Evolutionary conservation across 495 filamentous ascomycete species (phyloP).

Genomic region (Bombardia bombarda): DNA sequence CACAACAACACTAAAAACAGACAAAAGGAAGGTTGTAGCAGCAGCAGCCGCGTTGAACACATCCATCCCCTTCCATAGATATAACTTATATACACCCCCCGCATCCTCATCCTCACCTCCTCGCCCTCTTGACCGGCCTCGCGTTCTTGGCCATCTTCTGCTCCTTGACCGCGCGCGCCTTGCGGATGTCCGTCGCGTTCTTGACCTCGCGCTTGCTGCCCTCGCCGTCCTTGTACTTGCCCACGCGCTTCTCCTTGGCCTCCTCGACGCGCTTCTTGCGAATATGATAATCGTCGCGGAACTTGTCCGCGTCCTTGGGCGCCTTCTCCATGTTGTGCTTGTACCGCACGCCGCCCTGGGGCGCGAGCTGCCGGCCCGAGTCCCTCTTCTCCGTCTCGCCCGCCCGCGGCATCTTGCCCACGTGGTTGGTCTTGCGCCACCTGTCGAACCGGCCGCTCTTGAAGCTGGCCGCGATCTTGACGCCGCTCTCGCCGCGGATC

Average conservation of each 20-base stretch:
- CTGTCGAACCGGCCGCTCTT: conserved; percentile 85
- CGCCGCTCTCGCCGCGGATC: conserved; percentile 83
- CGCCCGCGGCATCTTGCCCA: conserved; percentile 66
- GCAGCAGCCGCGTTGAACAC: too few species aligned
- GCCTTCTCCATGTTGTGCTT: conserved; percentile 77
- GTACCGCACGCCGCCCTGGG: conserved; percentile 51
- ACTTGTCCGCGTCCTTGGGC: conserved; percentile 88
- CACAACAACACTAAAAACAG: too few species aligned
- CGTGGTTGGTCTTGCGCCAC: conserved; percentile 79
- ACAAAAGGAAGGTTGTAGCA: too few species aligned
- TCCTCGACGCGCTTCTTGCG: conserved; percentile 85
- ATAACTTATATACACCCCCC: background rate
- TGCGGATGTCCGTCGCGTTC: conserved; percentile 75
- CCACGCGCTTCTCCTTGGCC: conserved; percentile 75
- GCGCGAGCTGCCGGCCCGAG: conserved; percentile 62
- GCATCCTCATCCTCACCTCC: conserved; percentile 16
- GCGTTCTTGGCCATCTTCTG: conserved; percentile 81
- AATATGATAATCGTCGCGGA: conserved; percentile 77
- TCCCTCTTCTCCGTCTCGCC: conserved; percentile 68
- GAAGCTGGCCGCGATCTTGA: conserved; percentile 92
- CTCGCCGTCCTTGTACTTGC: conserved; percentile 57
- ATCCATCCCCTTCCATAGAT: too few species aligned
- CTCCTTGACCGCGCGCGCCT: conserved; percentile 67
- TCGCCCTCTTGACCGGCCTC: conserved; percentile 62
- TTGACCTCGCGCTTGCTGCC: conserved; percentile 69